A percentile compares a stretch with the other conserved stretches of the same genome.
phyloP scores from a whole-genome alignment of 2,329 filamentous ascomycete species.

The Diplodia scrobiculata region DNA sequence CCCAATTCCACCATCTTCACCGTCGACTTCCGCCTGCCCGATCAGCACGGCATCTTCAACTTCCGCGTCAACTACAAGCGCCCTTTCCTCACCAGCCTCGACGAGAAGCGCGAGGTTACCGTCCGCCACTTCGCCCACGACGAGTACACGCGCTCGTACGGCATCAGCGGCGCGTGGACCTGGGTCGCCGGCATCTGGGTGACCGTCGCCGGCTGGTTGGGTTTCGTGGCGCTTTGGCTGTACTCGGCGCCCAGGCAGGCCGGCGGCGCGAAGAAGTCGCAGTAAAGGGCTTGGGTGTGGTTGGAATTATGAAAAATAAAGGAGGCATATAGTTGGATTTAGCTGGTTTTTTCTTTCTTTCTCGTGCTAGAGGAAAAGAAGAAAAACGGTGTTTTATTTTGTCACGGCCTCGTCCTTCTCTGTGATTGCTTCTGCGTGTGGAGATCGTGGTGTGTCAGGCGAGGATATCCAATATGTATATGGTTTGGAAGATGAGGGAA shows the following conservation, averaged over 20 bases:
- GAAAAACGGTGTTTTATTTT: neutral
- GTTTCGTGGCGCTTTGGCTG: slow-evolving; percentile 85
- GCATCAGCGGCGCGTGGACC: slow-evolving; percentile 88
- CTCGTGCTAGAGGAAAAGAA: neutral
- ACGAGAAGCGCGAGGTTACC: slow-evolving; percentile 93
- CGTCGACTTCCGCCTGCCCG: slow-evolving; percentile 77
- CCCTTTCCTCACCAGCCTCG: slow-evolving; percentile 82
- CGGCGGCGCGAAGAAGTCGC: slow-evolving; percentile 49
- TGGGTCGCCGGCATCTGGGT: slow-evolving; percentile 88
- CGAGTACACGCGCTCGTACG: slow-evolving; percentile 89
- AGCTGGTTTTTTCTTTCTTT: neutral
- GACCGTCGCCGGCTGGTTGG: slow-evolving; percentile 80
- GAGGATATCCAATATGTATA: slow-evolving; percentile 14
- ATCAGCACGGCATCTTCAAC: slow-evolving; percentile 99
- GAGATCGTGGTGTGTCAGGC: neutral
- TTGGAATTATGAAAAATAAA: neutral
- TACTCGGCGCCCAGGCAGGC: slow-evolving; percentile 65
- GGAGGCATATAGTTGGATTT: slow-evolving; percentile 10
- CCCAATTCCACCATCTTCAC: slow-evolving; percentile 72
- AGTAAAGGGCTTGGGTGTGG: neutral
- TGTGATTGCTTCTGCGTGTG: neutral
- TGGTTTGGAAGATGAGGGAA: neutral
- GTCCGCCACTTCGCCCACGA: slow-evolving; percentile 96
- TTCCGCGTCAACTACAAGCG: slow-evolving; percentile 97
- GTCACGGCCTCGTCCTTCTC: neutral